Evolutionary conservation across 1,139 yeast genomes (phyloP).

Genomic region (Nakaseomyces delphensis): DNA sequence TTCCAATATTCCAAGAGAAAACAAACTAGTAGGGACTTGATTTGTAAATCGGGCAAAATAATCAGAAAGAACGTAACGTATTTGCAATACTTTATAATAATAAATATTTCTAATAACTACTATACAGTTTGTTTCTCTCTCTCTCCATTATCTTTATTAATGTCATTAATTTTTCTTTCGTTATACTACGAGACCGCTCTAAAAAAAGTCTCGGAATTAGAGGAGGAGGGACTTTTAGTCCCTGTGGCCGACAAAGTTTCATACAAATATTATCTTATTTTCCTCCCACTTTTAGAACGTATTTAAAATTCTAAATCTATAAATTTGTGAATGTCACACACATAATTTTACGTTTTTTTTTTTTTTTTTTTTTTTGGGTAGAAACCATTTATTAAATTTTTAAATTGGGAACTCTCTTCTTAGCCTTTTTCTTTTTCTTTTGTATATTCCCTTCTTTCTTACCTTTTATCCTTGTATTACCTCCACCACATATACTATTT

Average conservation of each 20-base stretch:
- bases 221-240: no score
- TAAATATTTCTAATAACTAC: not conserved
- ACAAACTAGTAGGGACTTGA: no score
- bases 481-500: not conserved
- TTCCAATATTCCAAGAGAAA: not conserved
- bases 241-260: no score
- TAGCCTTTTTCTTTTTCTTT: slow-evolving; percentile 6
- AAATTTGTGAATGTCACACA: no score
- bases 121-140: not conserved
- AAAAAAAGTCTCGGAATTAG: no score
- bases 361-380: not conserved
- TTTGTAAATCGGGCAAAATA: no score
- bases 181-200: not conserved
- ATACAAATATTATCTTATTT: no score
- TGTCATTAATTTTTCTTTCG: no score
- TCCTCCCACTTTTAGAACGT: no score
- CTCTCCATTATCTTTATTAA: not conserved
- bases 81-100: not conserved
- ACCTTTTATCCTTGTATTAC: not conserved
- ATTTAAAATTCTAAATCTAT: no score
- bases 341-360: not conserved
- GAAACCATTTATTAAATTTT: not conserved
- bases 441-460: slow-evolving; percentile 3
- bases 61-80: not conserved
- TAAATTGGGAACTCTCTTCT: not conserved